Evolutionary conservation across 140 eudicot genomes (phyloP), one percentile per base, ranked within the genome.

Genomic region (Stevia rebaudiana): DNA sequence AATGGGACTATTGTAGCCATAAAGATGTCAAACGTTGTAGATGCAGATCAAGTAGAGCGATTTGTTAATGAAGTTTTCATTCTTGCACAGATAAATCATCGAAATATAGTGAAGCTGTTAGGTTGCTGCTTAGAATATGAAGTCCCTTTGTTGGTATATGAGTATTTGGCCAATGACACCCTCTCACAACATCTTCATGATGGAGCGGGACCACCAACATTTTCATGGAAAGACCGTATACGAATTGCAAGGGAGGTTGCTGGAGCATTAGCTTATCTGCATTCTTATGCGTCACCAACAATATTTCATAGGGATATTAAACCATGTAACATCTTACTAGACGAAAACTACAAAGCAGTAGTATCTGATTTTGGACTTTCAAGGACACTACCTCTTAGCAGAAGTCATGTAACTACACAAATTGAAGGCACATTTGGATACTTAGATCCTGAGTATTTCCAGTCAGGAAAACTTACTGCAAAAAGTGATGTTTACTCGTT

Each of bases 251-350:
- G 67, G n/a, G 73, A 73, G 9, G 70, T 66, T 63, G 78, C 61
- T 11, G 61, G 60, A 19, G 72, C 73, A 24, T 50, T 73, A 35
- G 67, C 61, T 10, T 73, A 73, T 46, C 11, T 73, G 24, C 67
- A 63, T 17, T 63, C 78, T 41, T 73, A 49, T 11, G 63, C 72
- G 11, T 43, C 78, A 6, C 11, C 61, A 36, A n/a, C 67, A 2
- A 73, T 73, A 43, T 28, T 63, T 57, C 78, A 73, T 10, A 53
- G 73, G 22, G 77, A 73, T n/a, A 33, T 73, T 15, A 74, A 57
- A 41, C 57, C 79, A 0, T 8, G 21, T 7, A 75, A 75, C 46
- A 68, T 75, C 11, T 70, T 61, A 19, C 33, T 61, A 13, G 48
- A 75, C 51, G 47, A 75, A 30, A 75, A 68, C n/a, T 66, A 48